Base-by-base conservation (phyloP, 2,329 filamentous ascomycete species). In the Nemania abortiva region DNA sequence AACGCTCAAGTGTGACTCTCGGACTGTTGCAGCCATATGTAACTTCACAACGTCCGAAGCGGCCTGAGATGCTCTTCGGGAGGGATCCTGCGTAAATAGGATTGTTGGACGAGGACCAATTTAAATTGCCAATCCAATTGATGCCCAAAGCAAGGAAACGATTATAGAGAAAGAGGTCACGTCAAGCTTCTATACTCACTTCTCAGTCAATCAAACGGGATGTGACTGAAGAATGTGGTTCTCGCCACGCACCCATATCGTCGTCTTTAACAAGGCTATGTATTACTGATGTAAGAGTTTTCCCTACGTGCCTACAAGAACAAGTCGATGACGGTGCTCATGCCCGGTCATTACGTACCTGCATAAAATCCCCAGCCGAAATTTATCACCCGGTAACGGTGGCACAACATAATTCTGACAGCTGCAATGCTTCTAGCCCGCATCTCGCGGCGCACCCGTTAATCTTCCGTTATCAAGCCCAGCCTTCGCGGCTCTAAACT, bases 331-430 rank as follows among this genome's bases (percentile, higher is more conserved):
- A 5, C 24, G 24, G 24, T 27, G 22, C 22, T 55, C 9, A 20
- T 24, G 47, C 20, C 54, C 22, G 24, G 15, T 6, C 31, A 20
- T 45, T 22, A 52, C n/a, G 60, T 68, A 68, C 65, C 65, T 68
- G 60, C 65, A 59, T 68, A 22, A 54, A 27, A 10, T 15, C 52
- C 47, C 34, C 27, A 37, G 18, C 6, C 49, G 31, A n/a, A 13
- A 18, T 2, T 31, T 31, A 22, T 58, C n/a, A 7, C 42, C 22
- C 24, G 7, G 1, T n/a, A 5, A n/a, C 27, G n/a, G 58, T 50
- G 52, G n/a, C 63, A 66, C 58, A 4, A 56, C 58, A 58, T 63
- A 2, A 24, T 24, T 55, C 53, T 57, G 63, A 58, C 45, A 55
- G 49, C 53, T 42, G 59, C 49, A 54, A 56, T 59, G 29, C 47